Evolutionary conservation across 2,329 filamentous ascomycete genomes (phyloP).

Genomic region (Penicillium fuscoglaucum): DNA sequence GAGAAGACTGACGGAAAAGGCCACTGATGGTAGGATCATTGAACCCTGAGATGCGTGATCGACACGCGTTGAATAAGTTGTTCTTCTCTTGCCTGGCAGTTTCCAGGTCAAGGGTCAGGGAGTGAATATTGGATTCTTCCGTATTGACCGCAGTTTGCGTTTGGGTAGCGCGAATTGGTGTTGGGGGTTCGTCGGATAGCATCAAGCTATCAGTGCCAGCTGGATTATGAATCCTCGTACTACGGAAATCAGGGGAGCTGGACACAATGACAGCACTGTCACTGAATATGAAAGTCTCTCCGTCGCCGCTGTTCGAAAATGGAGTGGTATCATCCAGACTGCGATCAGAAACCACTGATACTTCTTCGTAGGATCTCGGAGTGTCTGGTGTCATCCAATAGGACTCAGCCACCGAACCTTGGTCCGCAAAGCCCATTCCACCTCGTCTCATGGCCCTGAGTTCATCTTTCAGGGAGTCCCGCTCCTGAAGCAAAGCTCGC

Average conservation of each 20-base stretch:
- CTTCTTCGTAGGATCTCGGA: constrained; percentile 20
- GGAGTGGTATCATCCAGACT: constrained; percentile 2
- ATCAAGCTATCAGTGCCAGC: constrained; percentile 23
- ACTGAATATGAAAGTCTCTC: constrained; percentile 32
- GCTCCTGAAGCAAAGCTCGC: constrained; percentile 28
- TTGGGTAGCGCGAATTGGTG: neutral
- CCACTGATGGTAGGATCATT: constrained; percentile 23
- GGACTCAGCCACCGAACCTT: constrained; percentile 16
- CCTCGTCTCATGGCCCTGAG: constrained; percentile 24
- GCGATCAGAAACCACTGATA: constrained; percentile 16
- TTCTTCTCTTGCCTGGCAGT: constrained; percentile 42
- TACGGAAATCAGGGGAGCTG: constrained; percentile 34
- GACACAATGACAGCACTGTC: constrained; percentile 36
- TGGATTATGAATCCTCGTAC: constrained; percentile 7
- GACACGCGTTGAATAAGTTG: constrained; percentile 43
- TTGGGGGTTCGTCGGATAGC: constrained; percentile 11
- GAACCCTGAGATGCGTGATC: constrained; percentile 28
- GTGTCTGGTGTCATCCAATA: constrained; percentile 24
- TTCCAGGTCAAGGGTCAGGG: constrained; percentile 41
- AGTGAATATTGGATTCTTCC: constrained; percentile 28
- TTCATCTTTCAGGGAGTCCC: constrained; percentile 32
- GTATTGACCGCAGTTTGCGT: constrained; percentile 5
- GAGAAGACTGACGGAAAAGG: constrained; percentile 31
- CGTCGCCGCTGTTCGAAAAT: constrained; percentile 14
- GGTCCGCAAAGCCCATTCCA: constrained; percentile 7